Evolutionary conservation across 192 early-diverging fungal genomes (phyloP).

Genomic region (Podila clonocystis): DNA sequence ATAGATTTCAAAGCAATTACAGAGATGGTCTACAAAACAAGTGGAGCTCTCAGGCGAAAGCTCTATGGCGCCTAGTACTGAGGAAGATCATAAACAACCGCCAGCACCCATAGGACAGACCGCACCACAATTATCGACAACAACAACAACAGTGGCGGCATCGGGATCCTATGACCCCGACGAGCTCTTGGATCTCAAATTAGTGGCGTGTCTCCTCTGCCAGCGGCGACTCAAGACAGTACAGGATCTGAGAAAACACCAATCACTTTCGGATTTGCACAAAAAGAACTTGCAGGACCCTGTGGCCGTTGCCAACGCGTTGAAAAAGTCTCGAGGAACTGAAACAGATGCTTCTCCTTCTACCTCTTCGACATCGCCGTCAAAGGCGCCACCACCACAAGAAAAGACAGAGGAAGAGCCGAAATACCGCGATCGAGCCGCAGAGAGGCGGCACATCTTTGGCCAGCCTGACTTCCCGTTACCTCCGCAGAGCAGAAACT

Average conservation of each 20-base stretch:
- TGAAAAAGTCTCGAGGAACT: constrained; percentile 23
- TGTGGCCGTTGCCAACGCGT: constrained; percentile 11
- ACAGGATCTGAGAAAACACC: constrained; percentile 63
- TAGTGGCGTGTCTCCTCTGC: constrained; percentile 68
- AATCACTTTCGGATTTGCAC: constrained; percentile 66
- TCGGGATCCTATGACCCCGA: constrained; percentile 26
- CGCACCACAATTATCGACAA: neutral
- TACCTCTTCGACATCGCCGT: neutral
- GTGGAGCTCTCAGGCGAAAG: constrained; percentile 20
- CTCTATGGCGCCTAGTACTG: neutral
- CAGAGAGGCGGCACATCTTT: constrained; percentile 68
- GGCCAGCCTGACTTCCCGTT: constrained; percentile 62
- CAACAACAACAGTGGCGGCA: neutral
- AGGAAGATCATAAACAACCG: neutral
- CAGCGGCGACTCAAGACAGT: constrained; percentile 64
- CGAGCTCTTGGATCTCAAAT: constrained; percentile 47
- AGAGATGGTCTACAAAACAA: constrained; percentile 42
- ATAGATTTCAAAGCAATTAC: constrained; percentile 41
- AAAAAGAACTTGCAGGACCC: constrained; percentile 54
- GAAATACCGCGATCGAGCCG: constrained; percentile 71
- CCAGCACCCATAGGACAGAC: neutral
- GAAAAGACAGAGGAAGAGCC: constrained; percentile 23
- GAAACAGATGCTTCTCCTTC: neutral
- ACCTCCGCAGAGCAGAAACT: constrained; percentile 13
- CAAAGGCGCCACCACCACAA: neutral